phyloP scores from a whole-genome alignment of 164 flowering plant genomes.

The Taxillus chinensis region DNA sequence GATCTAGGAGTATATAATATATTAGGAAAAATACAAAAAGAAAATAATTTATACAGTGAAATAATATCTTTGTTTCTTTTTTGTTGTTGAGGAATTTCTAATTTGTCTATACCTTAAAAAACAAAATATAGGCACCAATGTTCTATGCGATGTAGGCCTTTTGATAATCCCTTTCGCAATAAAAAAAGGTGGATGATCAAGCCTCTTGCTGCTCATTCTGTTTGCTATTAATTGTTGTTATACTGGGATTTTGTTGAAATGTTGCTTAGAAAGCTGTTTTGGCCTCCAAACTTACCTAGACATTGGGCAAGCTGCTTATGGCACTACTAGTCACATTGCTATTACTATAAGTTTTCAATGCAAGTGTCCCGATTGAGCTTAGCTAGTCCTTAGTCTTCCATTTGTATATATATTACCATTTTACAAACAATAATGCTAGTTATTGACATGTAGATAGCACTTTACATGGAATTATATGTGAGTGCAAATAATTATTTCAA shows the following conservation, averaged over 20 bases:
- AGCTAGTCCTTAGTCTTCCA: too few species aligned
- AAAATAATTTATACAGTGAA: too few species aligned
- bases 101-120: too few species aligned
- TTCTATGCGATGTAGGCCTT: constrained; percentile 64
- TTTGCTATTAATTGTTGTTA: constrained; percentile 44
- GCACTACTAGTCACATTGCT: constrained; percentile 37
- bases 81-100: too few species aligned
- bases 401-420: too few species aligned
- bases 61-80: too few species aligned
- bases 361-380: too few species aligned
- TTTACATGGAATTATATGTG: constrained; percentile 60
- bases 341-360: constrained; percentile 65
- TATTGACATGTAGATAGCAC: constrained; percentile 39
- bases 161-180: constrained; percentile 61
- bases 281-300: constrained; percentile 61
- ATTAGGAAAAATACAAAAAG: too few species aligned
- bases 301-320: constrained; percentile 83
- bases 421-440: constrained; percentile 19
- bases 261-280: constrained; percentile 55
- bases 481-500: constrained; percentile 17
- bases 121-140: constrained; percentile 46
- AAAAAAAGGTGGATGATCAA: constrained; percentile 69
- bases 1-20: too few species aligned
- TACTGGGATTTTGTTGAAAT: constrained; percentile 53
- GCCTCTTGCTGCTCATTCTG: constrained; percentile 28